A percentile compares a stretch with the other conserved stretches of the same genome.
Evolutionary conservation across 805 yeast species (phyloP).

Genomic region (Maudiozyma serrabonitensis): DNA sequence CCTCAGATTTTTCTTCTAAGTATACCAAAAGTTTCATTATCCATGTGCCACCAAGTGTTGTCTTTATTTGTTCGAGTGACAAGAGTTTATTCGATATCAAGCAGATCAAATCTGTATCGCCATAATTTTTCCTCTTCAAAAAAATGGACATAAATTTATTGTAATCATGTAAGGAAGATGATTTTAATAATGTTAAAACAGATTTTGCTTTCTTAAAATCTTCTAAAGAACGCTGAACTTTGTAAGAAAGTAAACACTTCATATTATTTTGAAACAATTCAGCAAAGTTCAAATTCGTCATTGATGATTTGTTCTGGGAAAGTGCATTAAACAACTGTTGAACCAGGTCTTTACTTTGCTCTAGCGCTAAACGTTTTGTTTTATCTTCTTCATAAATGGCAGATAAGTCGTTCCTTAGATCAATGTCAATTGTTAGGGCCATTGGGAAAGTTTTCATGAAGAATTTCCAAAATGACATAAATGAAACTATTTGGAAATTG

Average conservation of each 20-base stretch:
- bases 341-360: constrained; percentile 12
- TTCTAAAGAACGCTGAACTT: not conserved
- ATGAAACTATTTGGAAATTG: constrained; percentile 16
- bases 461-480: constrained; percentile 29
- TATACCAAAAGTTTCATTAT: constrained; percentile 9
- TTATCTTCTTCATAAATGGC: constrained; percentile 26
- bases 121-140: constrained; percentile 23
- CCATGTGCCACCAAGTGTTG: constrained; percentile 14
- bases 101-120: constrained; percentile 12
- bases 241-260: constrained; percentile 11
- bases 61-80: constrained; percentile 20
- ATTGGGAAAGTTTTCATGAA: constrained; percentile 23
- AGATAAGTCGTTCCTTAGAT: constrained; percentile 18
- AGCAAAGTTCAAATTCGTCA: constrained; percentile 10
- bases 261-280: constrained; percentile 25
- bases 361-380: constrained; percentile 13
- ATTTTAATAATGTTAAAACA: constrained; percentile 17
- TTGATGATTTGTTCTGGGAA: not conserved
- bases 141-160: constrained; percentile 26
- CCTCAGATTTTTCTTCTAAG: not conserved
- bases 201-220: constrained; percentile 10
- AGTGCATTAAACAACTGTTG: constrained; percentile 8
- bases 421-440: constrained; percentile 23
- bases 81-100: constrained; percentile 22
- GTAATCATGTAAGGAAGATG: constrained; percentile 18